phyloP scores from a whole-genome alignment of 2,329 filamentous ascomycete genomes.

The Hypoxylon sp. region DNA sequence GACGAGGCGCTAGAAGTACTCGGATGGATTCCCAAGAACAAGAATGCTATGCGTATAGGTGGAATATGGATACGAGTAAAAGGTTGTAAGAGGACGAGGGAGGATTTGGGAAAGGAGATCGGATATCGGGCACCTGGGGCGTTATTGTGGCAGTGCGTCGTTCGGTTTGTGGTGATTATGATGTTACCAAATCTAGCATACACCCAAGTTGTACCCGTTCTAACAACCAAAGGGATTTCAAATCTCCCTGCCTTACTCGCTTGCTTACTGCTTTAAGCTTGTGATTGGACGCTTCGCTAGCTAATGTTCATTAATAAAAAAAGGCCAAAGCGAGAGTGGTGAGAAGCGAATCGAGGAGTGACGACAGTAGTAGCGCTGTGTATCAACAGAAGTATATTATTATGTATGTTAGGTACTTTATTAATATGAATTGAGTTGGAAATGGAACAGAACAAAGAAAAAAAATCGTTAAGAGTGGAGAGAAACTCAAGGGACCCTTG shows the following conservation, averaged over 20 bases:
- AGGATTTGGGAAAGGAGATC: slow-evolving; percentile 40
- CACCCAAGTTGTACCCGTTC: slow-evolving; percentile 25
- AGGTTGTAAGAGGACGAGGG: slow-evolving; percentile 27
- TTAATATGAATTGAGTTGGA: slow-evolving; percentile 33
- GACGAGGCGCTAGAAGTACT: slow-evolving; percentile 8
- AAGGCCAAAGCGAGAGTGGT: slow-evolving; percentile 19
- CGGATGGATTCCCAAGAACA: background rate
- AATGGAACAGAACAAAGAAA: slow-evolving; percentile 33
- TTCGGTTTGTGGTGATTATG: slow-evolving; percentile 41
- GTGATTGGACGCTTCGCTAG: slow-evolving; percentile 26
- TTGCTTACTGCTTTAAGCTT: slow-evolving; percentile 27
- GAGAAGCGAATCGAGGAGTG: slow-evolving; percentile 19
- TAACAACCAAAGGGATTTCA: slow-evolving; percentile 18
- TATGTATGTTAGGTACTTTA: slow-evolving; percentile 18
- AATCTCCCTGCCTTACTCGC: slow-evolving; percentile 19
- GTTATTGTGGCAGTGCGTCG: slow-evolving; percentile 45
- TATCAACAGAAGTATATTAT: slow-evolving; percentile 29
- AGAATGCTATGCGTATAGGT: slow-evolving; percentile 19
- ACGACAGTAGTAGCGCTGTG: slow-evolving; percentile 17
- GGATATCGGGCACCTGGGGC: slow-evolving; percentile 39
- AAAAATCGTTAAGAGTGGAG: slow-evolving; percentile 37
- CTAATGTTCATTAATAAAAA: slow-evolving; percentile 16
- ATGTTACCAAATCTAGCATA: slow-evolving; percentile 41
- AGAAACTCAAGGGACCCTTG: slow-evolving; percentile 35
- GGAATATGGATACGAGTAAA: slow-evolving; percentile 22